phyloP scores from a whole-genome alignment of 1,284 basidiomycete species.

The Inonotus hispidus region DNA sequence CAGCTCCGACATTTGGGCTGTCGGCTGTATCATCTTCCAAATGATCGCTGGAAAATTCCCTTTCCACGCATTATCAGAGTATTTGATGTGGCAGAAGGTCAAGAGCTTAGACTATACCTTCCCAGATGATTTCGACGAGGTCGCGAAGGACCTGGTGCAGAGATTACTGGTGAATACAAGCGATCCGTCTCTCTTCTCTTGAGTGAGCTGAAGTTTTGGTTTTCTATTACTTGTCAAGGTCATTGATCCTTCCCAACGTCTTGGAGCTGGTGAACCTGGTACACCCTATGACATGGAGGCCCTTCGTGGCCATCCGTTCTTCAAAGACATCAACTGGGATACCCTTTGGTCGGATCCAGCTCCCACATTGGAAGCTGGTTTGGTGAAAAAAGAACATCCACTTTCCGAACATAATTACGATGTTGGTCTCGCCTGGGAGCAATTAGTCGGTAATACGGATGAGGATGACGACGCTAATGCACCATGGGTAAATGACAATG shows the following conservation, averaged over 20 bases:
- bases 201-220: conserved; percentile 6
- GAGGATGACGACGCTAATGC: conserved; percentile 29
- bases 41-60: conserved; percentile 93
- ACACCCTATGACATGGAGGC: conserved; percentile 46
- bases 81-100: conserved; percentile 78
- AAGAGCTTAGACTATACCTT: conserved; percentile 70
- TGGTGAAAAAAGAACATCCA: conserved; percentile 44
- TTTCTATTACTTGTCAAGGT: conserved; percentile 36
- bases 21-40: conserved; percentile 95
- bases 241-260: conserved; percentile 63
- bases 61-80: conserved; percentile 84
- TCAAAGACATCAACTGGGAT: conserved; percentile 62
- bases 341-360: conserved; percentile 67
- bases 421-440: conserved; percentile 52
- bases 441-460: conserved; percentile 30
- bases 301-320: conserved; percentile 76
- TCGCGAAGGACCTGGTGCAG: conserved; percentile 63
- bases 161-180: conserved; percentile 51
- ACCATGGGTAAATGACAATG: conserved; percentile 31
- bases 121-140: conserved; percentile 65
- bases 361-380: conserved; percentile 47
- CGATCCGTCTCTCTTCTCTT: conserved; percentile 1
- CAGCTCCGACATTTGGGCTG: conserved; percentile 95
- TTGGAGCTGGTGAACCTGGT: conserved; percentile 56
- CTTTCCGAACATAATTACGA: conserved; percentile 36